A percentile compares a stretch with the other conserved stretches of the same genome.
phyloP scores from a whole-genome alignment of 108 stramenopile genomes.

The Nannochloropsis gaditana region DNA sequence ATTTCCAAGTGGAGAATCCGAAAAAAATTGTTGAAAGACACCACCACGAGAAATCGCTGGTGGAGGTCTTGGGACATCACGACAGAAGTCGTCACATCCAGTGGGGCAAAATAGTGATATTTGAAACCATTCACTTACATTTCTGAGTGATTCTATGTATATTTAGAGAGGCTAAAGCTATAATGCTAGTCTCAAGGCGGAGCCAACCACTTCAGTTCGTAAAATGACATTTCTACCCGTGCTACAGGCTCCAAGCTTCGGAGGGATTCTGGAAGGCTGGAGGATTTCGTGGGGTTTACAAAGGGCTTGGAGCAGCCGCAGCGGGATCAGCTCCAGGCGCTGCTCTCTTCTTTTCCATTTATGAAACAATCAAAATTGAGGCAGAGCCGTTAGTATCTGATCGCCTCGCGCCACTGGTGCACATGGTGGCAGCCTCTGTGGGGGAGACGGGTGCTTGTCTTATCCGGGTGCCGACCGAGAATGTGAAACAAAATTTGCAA shows the following conservation, averaged over 20 bases:
- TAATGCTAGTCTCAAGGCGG: not conserved
- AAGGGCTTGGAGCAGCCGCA: not conserved
- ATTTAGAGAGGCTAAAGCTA: not conserved
- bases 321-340: slow-evolving; percentile 5
- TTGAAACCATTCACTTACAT: not conserved
- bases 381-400: not conserved
- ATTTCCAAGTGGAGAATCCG: too few relatives aligned
- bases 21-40: too few relatives aligned
- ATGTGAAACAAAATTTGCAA: slow-evolving; percentile 88
- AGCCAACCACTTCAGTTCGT: not conserved
- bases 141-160: not conserved
- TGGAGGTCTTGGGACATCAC: too few relatives aligned
- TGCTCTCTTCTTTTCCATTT: slow-evolving; percentile 71
- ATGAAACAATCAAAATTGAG: slow-evolving; percentile 58
- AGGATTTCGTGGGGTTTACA: slow-evolving; percentile 21
- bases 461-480: slow-evolving; percentile 83
- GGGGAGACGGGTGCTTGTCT: slow-evolving; percentile 84
- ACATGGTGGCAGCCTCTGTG: slow-evolving; percentile 75
- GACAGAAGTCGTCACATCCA: too few relatives aligned
- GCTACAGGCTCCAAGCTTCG: not conserved
- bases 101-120: too few relatives aligned
- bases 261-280: slow-evolving; percentile 20
- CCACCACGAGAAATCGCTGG: too few relatives aligned
- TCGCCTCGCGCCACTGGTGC: slow-evolving; percentile 52
- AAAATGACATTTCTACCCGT: not conserved